Evolutionary conservation across 2,329 filamentous ascomycete genomes (phyloP).

Genomic region (Botrytis fabae): DNA sequence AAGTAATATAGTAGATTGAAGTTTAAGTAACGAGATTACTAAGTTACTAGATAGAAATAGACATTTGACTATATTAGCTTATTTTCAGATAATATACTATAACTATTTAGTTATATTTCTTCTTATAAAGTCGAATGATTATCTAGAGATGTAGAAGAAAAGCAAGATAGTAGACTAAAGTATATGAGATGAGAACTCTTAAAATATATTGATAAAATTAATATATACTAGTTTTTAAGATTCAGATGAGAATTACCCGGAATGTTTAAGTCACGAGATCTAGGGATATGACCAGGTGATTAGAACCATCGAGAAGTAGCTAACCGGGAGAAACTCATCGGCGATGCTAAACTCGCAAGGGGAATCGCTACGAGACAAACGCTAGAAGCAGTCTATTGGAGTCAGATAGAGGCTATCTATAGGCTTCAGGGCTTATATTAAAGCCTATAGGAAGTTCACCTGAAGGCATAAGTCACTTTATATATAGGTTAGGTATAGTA

Average conservation of each 20-base stretch:
- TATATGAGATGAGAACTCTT: background rate
- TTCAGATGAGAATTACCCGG: background rate
- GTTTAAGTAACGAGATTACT: background rate
- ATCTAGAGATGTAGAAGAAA: background rate
- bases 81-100: background rate
- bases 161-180: background rate
- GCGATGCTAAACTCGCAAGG: too few species aligned
- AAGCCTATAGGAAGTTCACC: background rate
- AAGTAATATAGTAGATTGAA: too few species aligned
- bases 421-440: accelerated
- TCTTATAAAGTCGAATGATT: accelerated
- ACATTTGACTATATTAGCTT: background rate
- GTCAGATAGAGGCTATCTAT: background rate
- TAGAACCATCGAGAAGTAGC: background rate
- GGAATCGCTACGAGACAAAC: too few species aligned
- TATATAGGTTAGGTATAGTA: background rate
- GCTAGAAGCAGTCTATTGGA: background rate
- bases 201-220: background rate
- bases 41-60: background rate
- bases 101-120: background rate
- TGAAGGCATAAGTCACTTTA: background rate
- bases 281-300: background rate
- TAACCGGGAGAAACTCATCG: background rate
- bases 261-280: background rate
- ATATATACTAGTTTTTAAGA: background rate